phyloP scores from a whole-genome alignment of 208 protist genomes.

The Trypanosoma lewisi region DNA sequence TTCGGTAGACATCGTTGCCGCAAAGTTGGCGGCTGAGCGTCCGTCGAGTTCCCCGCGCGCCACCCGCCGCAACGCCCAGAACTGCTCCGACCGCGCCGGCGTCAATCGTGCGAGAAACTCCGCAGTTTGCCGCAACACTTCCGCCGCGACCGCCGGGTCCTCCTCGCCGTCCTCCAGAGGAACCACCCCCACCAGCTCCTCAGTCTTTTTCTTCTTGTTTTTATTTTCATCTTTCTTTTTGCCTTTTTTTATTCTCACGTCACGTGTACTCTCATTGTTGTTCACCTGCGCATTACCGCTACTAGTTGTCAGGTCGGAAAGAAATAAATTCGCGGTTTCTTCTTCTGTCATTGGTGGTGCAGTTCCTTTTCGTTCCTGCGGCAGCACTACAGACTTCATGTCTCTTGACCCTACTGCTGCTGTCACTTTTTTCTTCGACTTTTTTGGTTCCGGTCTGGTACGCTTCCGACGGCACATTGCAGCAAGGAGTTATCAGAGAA shows the following conservation, averaged over 20 bases:
- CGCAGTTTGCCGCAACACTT: slow-evolving; percentile 46
- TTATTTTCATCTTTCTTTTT: not conserved
- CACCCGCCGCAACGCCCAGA: slow-evolving; percentile 65
- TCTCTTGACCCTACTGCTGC: not conserved
- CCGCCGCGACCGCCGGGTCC: slow-evolving; percentile 47
- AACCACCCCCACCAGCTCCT: not conserved
- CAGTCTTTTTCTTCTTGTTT: not conserved
- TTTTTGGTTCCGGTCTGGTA: not conserved
- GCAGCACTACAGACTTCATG: no score
- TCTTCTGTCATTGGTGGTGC: slow-evolving; percentile 7
- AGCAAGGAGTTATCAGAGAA: no score
- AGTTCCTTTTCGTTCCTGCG: not conserved
- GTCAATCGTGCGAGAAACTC: slow-evolving; percentile 50
- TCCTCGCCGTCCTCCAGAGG: slow-evolving; percentile 40
- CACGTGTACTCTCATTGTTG: not conserved
- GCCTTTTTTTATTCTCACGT: no score
- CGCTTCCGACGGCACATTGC: not conserved
- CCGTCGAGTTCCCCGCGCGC: slow-evolving; percentile 37
- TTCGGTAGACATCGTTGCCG: not conserved
- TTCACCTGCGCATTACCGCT: not conserved
- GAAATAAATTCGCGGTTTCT: slow-evolving; percentile 19
- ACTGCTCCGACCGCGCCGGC: slow-evolving; percentile 31
- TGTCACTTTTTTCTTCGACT: not conserved
- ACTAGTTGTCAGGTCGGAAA: not conserved
- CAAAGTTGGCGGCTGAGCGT: slow-evolving; percentile 3